Evolutionary conservation across 352 stramenopile genomes (phyloP).

Genomic region (Pilasporangium apinafurcum): DNA sequence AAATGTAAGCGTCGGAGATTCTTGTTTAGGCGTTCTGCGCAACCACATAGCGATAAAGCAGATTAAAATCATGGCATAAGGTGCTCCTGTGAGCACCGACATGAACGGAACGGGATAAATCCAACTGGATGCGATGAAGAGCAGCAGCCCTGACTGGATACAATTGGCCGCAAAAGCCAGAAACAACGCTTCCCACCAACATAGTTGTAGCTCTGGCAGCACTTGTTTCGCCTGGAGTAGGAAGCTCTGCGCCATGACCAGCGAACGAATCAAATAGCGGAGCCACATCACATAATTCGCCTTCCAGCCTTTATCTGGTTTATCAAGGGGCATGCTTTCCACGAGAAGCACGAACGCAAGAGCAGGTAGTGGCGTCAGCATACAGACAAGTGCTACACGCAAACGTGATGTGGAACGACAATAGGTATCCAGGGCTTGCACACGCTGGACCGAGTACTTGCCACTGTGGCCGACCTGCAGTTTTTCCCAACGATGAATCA

Average conservation of each 20-base stretch:
- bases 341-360: conserved; percentile 12
- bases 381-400: not conserved
- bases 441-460: conserved; percentile 30
- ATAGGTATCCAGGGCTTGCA: conserved; percentile 26
- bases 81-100: conserved; percentile 7
- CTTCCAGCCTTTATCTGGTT: conserved; percentile 2
- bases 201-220: not conserved
- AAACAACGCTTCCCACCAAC: too few relatives aligned
- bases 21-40: conserved; percentile 2
- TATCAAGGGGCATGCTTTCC: conserved; percentile 14
- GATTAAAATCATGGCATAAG: conserved; percentile 16
- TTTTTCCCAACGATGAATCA: too few relatives aligned
- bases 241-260: not conserved
- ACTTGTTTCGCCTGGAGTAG: not conserved
- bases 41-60: conserved; percentile 7
- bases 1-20: conserved; percentile 9
- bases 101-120: conserved; percentile 33
- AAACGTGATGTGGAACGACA: not conserved
- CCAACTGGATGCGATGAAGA: conserved; percentile 18
- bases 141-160: conserved; percentile 2
- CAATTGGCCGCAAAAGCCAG: too few relatives aligned
- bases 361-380: conserved; percentile 13
- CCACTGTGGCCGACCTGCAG: conserved; percentile 20
- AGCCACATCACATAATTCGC: conserved; percentile 3
- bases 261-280: not conserved